phyloP scores from a whole-genome alignment of 345 rosid genomes.

The Salix udensis region DNA sequence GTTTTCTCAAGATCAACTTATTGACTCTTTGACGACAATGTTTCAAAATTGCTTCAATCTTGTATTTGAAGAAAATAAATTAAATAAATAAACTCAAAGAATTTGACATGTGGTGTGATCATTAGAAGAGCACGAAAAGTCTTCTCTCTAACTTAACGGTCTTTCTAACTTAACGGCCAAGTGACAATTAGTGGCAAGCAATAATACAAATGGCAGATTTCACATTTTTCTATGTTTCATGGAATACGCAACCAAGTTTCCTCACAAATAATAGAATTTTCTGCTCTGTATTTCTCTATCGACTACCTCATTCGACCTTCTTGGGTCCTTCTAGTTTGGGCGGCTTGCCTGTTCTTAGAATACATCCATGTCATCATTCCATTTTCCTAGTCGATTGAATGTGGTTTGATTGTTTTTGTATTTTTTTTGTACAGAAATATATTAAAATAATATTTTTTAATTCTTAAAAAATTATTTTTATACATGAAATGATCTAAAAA shows the following conservation, averaged over 20 bases:
- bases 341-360: too few relatives aligned
- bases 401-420: too few relatives aligned
- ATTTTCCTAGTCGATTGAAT: too few relatives aligned
- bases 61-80: background rate
- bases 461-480: too few relatives aligned
- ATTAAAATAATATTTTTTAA: too few relatives aligned
- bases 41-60: background rate
- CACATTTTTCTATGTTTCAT: background rate
- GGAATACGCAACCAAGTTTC: background rate
- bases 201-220: background rate
- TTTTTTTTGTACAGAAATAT: too few relatives aligned
- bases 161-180: background rate
- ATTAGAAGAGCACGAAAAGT: background rate
- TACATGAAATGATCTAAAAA: too few relatives aligned
- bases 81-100: background rate
- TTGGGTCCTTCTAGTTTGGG: too few relatives aligned
- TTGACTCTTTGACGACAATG: conserved; percentile 6
- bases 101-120: background rate
- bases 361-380: too few relatives aligned
- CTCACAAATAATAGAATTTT: background rate
- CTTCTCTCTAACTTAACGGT: background rate
- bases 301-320: too few relatives aligned
- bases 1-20: background rate
- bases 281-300: background rate
- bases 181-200: background rate